Conservation (phyloP, 805 yeast genomes). For the Lipomyces anomalus region DNA sequence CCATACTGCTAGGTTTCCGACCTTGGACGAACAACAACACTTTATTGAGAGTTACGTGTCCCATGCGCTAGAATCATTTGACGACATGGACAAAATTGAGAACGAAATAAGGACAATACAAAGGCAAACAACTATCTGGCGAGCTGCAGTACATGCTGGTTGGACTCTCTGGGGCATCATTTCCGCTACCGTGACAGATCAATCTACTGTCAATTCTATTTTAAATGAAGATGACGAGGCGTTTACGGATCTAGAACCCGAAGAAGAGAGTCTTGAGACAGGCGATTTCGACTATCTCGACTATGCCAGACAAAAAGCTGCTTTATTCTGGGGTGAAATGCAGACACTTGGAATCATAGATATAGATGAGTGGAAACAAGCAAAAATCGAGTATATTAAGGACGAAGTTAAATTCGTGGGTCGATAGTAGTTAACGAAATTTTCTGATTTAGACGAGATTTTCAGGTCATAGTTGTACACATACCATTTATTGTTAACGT, state of each 20-base stretch:
- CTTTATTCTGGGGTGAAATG: conserved; percentile 69
- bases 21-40: conserved; percentile 58
- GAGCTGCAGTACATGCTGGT: conserved; percentile 67
- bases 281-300: conserved; percentile 74
- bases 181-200: conserved; percentile 55
- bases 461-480: too few relatives aligned
- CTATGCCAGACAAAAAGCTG: conserved; percentile 71
- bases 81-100: conserved; percentile 37
- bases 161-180: conserved; percentile 95
- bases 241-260: conserved; percentile 29
- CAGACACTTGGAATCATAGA: conserved; percentile 53
- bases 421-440: too few relatives aligned
- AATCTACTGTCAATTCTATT: conserved; percentile 27
- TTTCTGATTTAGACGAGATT: too few relatives aligned
- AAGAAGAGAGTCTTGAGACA: conserved; percentile 36
- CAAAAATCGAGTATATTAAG: too few relatives aligned
- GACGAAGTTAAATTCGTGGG: too few relatives aligned
- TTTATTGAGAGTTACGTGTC: conserved; percentile 74
- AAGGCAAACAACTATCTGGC: conserved; percentile 70
- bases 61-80: conserved; percentile 32
- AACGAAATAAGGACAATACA: too few relatives aligned
- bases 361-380: too few relatives aligned
- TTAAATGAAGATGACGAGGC: conserved; percentile 28
- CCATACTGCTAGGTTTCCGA: conserved; percentile 58
- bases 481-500: too few relatives aligned